Evolutionary conservation across 345 rosid genomes (phyloP).

Genomic region (Populus tremula): DNA sequence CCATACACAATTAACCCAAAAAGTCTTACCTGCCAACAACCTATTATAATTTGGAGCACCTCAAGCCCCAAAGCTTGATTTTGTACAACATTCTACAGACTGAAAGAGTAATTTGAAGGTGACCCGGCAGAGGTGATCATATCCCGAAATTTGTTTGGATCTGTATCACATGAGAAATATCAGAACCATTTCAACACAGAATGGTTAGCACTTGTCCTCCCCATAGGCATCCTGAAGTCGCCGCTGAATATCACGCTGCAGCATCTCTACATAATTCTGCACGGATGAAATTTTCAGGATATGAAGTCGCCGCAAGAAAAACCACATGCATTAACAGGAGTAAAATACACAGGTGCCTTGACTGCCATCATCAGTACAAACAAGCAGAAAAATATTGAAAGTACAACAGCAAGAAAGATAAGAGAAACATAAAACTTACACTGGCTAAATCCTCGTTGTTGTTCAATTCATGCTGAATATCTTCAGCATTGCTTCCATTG

Average conservation of each 20-base stretch:
- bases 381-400: not conserved
- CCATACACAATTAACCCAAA: not conserved
- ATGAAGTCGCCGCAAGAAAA: not conserved
- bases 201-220: slow-evolving; percentile 16
- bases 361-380: not conserved
- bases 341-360: not conserved
- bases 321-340: not conserved
- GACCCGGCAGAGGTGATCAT: not conserved
- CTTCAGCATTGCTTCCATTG: slow-evolving; percentile 31
- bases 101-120: not conserved
- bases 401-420: not conserved
- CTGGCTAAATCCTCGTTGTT: slow-evolving; percentile 51
- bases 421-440: slow-evolving; percentile 36
- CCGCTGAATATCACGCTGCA: slow-evolving; percentile 45
- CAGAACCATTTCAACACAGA: not conserved
- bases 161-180: not conserved
- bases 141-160: not conserved
- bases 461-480: slow-evolving; percentile 51
- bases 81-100: slow-evolving; percentile 15
- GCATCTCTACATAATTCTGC: slow-evolving; percentile 71
- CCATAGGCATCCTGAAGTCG: slow-evolving; percentile 37
- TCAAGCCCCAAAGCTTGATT: not conserved
- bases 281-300: not conserved
- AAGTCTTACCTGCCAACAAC: not conserved
- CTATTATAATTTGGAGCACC: slow-evolving; percentile 3